A percentile compares a stretch with the other conserved stretches of the same genome.
Evolutionary conservation across 495 filamentous ascomycete genomes (phyloP).

Genomic region (Bacidia rubella): DNA sequence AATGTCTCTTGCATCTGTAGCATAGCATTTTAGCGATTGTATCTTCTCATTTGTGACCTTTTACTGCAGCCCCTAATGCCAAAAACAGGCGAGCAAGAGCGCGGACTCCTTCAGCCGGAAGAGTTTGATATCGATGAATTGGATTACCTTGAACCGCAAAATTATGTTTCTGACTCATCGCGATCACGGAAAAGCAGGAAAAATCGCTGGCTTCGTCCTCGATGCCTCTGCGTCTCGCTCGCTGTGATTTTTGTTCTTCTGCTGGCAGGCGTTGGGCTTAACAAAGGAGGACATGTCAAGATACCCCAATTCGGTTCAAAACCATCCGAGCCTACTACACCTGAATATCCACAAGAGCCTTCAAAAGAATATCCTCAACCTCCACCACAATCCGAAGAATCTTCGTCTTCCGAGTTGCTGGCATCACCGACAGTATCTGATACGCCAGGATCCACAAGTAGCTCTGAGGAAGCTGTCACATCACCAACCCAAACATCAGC

Average conservation of each 20-base stretch:
- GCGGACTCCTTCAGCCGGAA: slow-evolving; percentile 3
- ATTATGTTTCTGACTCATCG: background rate
- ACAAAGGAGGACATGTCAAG: slow-evolving; percentile 1
- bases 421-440: no score
- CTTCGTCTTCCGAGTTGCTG: background rate
- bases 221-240: background rate
- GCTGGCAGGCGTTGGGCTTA: background rate
- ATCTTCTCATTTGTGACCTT: background rate
- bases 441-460: no score
- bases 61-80: background rate
- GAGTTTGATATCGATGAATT: slow-evolving; percentile 6
- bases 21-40: background rate
- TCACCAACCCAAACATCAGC: no score
- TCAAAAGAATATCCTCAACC: background rate
- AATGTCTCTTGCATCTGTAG: background rate
- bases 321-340: background rate
- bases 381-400: background rate
- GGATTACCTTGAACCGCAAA: slow-evolving; percentile 2
- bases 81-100: slow-evolving; percentile 1
- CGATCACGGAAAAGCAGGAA: background rate
- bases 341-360: background rate
- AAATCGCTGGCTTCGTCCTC: background rate
- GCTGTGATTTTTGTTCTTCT: background rate
- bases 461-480: no score
- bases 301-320: background rate